phyloP scores from a whole-genome alignment of 805 yeast species.

The Candida montana region DNA sequence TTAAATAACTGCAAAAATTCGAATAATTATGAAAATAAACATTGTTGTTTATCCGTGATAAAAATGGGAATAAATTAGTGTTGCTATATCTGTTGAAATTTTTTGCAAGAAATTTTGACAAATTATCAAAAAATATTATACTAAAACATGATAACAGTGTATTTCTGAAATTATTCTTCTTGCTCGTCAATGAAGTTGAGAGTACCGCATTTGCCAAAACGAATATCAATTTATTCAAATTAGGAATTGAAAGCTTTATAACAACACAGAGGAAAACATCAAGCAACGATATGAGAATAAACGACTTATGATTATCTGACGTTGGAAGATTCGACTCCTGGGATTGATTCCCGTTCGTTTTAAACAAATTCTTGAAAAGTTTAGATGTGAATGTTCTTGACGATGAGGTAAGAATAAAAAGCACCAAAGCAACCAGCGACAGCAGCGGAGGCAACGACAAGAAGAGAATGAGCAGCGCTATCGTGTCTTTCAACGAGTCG shows the following conservation, averaged over 20 bases:
- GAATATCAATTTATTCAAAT: conserved; percentile 17
- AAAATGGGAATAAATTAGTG: conserved; percentile 20
- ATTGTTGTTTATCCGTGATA: conserved; percentile 10
- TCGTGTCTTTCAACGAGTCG: conserved; percentile 20
- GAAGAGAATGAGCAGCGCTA: conserved; percentile 20
- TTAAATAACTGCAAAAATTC: background rate
- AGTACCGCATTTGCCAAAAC: conserved; percentile 22
- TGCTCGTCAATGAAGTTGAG: conserved; percentile 19
- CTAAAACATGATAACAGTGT: conserved; percentile 9
- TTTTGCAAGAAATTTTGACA: conserved; percentile 6
- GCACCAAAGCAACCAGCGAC: conserved; percentile 12
- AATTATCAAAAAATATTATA: conserved; percentile 12
- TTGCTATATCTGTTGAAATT: conserved; percentile 1
- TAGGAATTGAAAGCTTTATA: conserved; percentile 20
- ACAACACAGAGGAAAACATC: conserved; percentile 16
- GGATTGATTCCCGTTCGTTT: background rate
- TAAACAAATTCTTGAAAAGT: conserved; percentile 9
- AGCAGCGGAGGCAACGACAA: conserved; percentile 21
- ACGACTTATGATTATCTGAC: conserved; percentile 8
- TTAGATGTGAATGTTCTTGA: conserved; percentile 14
- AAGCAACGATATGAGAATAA: conserved; percentile 14
- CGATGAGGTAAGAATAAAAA: conserved; percentile 18
- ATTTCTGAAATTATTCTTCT: conserved; percentile 9
- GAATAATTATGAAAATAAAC: conserved; percentile 4
- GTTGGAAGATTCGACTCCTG: background rate